phyloP scores from a whole-genome alignment of 139 green algal genomes.

The Asterochloris sp. region DNA sequence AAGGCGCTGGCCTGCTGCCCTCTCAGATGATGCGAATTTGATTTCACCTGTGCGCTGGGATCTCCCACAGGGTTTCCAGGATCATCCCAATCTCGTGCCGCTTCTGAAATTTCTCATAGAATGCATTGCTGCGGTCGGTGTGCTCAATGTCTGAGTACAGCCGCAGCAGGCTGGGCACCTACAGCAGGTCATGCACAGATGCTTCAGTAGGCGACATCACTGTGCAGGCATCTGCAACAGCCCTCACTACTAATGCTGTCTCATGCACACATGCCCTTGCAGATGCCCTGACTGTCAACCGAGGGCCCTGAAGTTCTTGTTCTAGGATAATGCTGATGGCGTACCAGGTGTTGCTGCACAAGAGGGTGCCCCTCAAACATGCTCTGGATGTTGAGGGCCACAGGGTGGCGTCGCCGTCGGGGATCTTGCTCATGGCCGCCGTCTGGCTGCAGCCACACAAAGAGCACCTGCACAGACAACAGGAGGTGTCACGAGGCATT shows the following conservation, averaged over 20 bases:
- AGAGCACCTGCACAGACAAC: slow-evolving; percentile 16
- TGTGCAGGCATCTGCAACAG: background rate
- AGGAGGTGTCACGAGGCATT: background rate
- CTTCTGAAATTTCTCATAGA: slow-evolving; percentile 95
- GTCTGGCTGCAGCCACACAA: slow-evolving; percentile 9
- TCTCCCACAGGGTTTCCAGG: slow-evolving; percentile 36
- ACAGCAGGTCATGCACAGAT: background rate
- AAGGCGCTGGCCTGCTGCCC: too few species aligned
- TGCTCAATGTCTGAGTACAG: slow-evolving; percentile 88
- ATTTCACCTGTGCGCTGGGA: background rate
- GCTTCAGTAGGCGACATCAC: background rate
- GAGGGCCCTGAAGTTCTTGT: background rate
- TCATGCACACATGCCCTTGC: too few species aligned
- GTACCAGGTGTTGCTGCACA: slow-evolving; percentile 73
- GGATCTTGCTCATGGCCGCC: background rate
- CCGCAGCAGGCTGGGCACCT: slow-evolving; percentile 62
- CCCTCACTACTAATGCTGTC: too few species aligned
- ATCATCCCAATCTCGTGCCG: slow-evolving; percentile 80
- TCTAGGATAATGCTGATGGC: background rate
- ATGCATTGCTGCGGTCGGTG: slow-evolving; percentile 68
- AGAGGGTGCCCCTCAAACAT: slow-evolving; percentile 86
- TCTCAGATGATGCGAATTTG: slow-evolving; percentile 27
- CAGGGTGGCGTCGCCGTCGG: background rate
- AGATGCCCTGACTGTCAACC: too few species aligned
- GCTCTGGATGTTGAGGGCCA: slow-evolving; percentile 21